These are phyloP conservation scores for Lotmaria passim DNA, from an alignment of 208 protist species.

Conservation along the genomic window DNA sequence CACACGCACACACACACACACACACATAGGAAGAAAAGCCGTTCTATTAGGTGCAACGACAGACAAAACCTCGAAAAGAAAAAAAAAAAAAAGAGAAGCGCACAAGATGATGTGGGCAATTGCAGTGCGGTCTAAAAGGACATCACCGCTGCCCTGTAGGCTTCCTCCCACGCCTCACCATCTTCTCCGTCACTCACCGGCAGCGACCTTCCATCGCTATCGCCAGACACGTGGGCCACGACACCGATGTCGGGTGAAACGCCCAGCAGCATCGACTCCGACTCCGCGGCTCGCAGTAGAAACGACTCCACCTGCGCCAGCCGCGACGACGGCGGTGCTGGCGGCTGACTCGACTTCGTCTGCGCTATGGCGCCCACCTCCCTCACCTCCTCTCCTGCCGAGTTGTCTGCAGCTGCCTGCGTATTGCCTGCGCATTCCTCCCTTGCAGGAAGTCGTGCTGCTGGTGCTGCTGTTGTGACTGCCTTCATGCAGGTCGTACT, in stretches of 20 bases:
- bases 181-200: background rate
- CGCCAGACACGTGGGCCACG: background rate
- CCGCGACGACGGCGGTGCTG: background rate
- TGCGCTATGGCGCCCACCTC: background rate
- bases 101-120: too few relatives aligned
- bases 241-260: background rate
- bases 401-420: background rate
- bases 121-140: conserved; percentile 25
- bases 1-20: background rate
- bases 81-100: background rate
- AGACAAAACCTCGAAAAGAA: background rate
- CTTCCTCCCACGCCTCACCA: conserved; percentile 34
- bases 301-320: conserved; percentile 28
- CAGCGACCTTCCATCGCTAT: too few relatives aligned
- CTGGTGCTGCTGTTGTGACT: background rate
- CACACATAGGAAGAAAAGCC: too few relatives aligned
- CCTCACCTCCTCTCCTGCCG: background rate
- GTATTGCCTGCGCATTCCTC: too few relatives aligned
- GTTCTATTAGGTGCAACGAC: background rate
- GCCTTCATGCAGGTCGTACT: background rate
- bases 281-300: conserved; percentile 14
- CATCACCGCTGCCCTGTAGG: conserved; percentile 18
- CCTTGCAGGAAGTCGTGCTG: background rate
- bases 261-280: background rate
- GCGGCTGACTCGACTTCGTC: background rate